Conservation (phyloP, 805 yeast species). For the Candida montana region DNA sequence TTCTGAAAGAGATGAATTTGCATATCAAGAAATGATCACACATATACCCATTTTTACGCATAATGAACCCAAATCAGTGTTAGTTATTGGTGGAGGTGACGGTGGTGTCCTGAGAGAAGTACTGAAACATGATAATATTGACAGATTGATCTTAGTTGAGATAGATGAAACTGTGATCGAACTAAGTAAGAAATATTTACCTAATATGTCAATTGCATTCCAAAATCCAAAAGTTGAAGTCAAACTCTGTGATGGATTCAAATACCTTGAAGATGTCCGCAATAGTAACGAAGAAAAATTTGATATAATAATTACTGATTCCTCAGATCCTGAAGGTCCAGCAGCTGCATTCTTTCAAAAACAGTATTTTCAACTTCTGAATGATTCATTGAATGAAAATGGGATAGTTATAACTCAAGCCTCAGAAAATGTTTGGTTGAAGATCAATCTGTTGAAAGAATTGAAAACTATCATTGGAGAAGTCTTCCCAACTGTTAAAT, state of each 20-base stretch:
- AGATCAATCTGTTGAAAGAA: conserved; percentile 45
- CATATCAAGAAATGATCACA: conserved; percentile 88
- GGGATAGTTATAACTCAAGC: conserved; percentile 80
- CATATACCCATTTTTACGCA: conserved; percentile 81
- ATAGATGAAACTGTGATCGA: conserved; percentile 81
- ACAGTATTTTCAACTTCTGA: conserved; percentile 64
- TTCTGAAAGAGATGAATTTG: conserved; percentile 88
- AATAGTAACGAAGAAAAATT: conserved; percentile 40
- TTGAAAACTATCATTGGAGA: conserved; percentile 43
- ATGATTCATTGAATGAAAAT: conserved; percentile 53
- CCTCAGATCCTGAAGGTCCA: conserved; percentile 94
- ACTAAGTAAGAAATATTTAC: conserved; percentile 65
- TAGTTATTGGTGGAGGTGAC: conserved; percentile 94
- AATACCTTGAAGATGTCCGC: conserved; percentile 47
- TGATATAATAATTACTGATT: conserved; percentile 86
- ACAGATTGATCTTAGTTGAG: conserved; percentile 74
- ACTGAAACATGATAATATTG: conserved; percentile 63
- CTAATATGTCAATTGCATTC: conserved; percentile 66
- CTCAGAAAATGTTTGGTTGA: conserved; percentile 71
- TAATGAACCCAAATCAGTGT: conserved; percentile 64
- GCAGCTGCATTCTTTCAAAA: conserved; percentile 84
- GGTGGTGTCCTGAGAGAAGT: conserved; percentile 92
- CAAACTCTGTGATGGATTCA: conserved; percentile 77
- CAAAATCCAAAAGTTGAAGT: conserved; percentile 62
- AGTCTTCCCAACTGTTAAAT: conserved; percentile 58